Conservation (phyloP, 177 flowering plant genomes). For the Telopea speciosissima region DNA sequence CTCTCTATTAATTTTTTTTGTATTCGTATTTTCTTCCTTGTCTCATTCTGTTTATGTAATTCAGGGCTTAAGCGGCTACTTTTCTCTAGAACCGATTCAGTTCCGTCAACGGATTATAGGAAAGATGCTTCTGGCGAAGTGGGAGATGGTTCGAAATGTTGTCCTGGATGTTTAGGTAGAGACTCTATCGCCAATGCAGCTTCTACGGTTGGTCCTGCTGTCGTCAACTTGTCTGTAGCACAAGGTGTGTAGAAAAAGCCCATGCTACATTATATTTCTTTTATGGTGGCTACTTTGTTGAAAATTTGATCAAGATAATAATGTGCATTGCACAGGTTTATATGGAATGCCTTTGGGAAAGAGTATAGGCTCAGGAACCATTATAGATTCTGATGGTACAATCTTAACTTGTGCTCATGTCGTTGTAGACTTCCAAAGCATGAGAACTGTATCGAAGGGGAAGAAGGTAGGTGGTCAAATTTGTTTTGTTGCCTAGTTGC, state of each 20-base stretch:
- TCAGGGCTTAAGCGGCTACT: conserved; percentile 30
- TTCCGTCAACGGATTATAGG: conserved; percentile 16
- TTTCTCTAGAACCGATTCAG: conserved; percentile 31
- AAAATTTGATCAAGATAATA: not conserved
- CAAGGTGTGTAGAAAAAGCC: conserved; percentile 37
- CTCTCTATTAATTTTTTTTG: not conserved
- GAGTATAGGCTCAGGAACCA: conserved; percentile 82
- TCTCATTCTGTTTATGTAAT: not conserved
- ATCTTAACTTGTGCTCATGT: conserved; percentile 93
- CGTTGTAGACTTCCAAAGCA: conserved; percentile 61
- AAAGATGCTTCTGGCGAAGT: conserved; percentile 24
- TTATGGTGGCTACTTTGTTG: not conserved
- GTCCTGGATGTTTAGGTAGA: conserved; percentile 57
- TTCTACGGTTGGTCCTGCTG: conserved; percentile 81
- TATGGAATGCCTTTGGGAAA: conserved; percentile 49
- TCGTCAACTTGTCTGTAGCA: conserved; percentile 74
- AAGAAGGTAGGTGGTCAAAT: conserved; percentile 53
- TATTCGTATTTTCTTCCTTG: not conserved
- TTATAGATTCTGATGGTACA: conserved; percentile 79
- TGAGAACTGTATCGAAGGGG: conserved; percentile 39
- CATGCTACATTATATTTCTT: not conserved
- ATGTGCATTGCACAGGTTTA: conserved; percentile 26
- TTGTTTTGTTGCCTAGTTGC: not conserved
- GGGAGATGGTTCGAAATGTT: conserved; percentile 33
- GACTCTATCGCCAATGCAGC: conserved; percentile 86